Evolutionary conservation across 2,329 filamentous ascomycete genomes (phyloP), one percentile per base, ranked within the genome.

Genomic region (Cercospora nicotianae): DNA sequence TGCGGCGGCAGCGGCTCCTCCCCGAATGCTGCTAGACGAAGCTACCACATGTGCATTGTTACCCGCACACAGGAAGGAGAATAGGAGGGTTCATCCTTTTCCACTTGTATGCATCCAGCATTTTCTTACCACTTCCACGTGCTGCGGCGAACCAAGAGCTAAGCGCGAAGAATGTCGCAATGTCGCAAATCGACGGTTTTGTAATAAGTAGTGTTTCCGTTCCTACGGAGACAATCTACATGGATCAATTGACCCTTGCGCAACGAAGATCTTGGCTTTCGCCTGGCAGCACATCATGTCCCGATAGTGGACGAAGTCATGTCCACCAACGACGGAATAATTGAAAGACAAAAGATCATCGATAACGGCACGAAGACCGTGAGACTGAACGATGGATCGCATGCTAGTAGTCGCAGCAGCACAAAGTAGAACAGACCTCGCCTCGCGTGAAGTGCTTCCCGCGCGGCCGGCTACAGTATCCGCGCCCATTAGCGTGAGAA

Each of bases 381-480:
- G 45, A 48, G 12, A 53, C 48, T 53, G 48, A 55, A 30, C 5
- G 12, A 28, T 30, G 23, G 12, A 26, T 53, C 20, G 18, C 48
- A 53, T 42, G 16, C 16, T 42, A 42, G 36, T 42, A 42, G 36
- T 42, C 36, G 20, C 48, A 53, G 48, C 48, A 23, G 48, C 48
- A 26, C 48, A 26, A 23, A 53, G 12, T 26, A 0, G 26, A 58
- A 31, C 53, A 58, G 12, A 23, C 7, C 55, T 59, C 55, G 55
- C 55, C 55, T 59, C 55, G 55, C 55, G 55, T 59, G 55, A 59
- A 20, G 30, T 36, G 18, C 55, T 59, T 59, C 5, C 53, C 53
- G 53, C 55, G 55, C 28, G 28, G 55, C 16, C 48, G 23, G 48
- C 48, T 16, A 13, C 48, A 36, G 20, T 59, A 59, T 23, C 28